phyloP scores from a whole-genome alignment of 2,329 filamentous ascomycete species.

The Hymenoscyphus infarciens region DNA sequence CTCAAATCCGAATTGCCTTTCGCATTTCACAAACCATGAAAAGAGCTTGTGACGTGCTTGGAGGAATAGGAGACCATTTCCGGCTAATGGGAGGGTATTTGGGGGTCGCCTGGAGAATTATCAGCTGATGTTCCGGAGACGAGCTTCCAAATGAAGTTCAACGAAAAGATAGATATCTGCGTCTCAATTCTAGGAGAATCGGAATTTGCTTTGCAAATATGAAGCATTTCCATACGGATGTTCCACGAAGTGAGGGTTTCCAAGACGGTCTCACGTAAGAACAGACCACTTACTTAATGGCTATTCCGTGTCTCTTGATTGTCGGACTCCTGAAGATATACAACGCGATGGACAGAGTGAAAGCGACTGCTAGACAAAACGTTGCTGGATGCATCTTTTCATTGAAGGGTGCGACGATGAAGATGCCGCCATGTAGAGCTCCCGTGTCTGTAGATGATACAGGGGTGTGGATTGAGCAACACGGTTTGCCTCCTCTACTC shows the following conservation, averaged over 20 bases:
- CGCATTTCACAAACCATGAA: slow-evolving; percentile 58
- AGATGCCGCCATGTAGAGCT: not conserved
- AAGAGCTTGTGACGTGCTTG: slow-evolving; percentile 58
- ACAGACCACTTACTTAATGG: slow-evolving; percentile 27
- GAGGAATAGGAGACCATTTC: slow-evolving; percentile 60
- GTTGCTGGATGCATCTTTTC: slow-evolving; percentile 26
- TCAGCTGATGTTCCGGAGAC: not conserved
- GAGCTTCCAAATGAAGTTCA: not conserved
- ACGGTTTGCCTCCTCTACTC: not conserved
- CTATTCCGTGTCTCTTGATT: slow-evolving; percentile 30
- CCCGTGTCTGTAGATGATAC: not conserved
- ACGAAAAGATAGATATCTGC: not conserved
- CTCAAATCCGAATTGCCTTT: slow-evolving; percentile 53
- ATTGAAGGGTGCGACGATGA: not conserved
- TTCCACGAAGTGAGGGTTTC: not conserved
- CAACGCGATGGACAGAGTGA: slow-evolving; percentile 15
- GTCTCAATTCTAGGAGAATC: not conserved
- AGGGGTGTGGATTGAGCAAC: slow-evolving; percentile 1
- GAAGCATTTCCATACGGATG: not conserved
- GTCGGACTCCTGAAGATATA: slow-evolving; percentile 24
- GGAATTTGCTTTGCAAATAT: not conserved
- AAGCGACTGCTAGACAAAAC: slow-evolving; percentile 15
- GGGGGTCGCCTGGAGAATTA: slow-evolving; percentile 29
- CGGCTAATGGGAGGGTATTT: slow-evolving; percentile 46
- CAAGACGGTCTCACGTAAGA: not conserved